phyloP scores from a whole-genome alignment of 2,329 filamentous ascomycete species.

The Bipolaris victoriae region DNA sequence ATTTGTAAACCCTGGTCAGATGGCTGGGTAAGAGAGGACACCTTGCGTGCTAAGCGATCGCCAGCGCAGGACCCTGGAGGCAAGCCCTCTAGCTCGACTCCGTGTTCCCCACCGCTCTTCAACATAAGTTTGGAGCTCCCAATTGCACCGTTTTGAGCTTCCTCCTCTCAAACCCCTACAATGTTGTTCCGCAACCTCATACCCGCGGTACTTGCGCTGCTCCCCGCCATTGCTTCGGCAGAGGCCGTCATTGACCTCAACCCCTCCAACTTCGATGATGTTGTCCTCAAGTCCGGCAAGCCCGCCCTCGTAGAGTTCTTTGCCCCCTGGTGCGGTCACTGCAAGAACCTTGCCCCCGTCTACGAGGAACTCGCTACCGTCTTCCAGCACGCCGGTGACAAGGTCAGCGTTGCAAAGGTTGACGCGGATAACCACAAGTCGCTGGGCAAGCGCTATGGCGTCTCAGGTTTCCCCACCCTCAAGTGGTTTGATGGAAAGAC shows the following conservation, averaged over 20 bases:
- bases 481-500: conserved; percentile 99
- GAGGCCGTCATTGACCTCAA: conserved; percentile 90
- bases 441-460: conserved; percentile 82
- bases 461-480: conserved; percentile 94
- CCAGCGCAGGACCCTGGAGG: conserved; percentile 25
- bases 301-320: conserved; percentile 98
- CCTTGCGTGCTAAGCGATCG: conserved; percentile 39
- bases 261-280: conserved; percentile 87
- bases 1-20: conserved; percentile 34
- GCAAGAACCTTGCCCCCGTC: conserved; percentile 93
- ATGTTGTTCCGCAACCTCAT: conserved; percentile 45
- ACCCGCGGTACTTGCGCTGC: conserved; percentile 42
- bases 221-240: conserved; percentile 58
- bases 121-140: conserved; percentile 25
- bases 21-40: conserved; percentile 33
- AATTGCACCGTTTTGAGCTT: conserved; percentile 27
- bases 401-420: conserved; percentile 91
- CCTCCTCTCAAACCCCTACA: conserved; percentile 13
- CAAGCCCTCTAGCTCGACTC: conserved; percentile 22
- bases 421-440: conserved; percentile 89
- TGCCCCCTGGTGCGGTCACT: conserved; percentile 98
- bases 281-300: conserved; percentile 90
- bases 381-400: conserved; percentile 75
- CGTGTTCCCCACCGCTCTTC: conserved; percentile 21
- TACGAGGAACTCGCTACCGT: conserved; percentile 86